These are phyloP conservation scores for Rachicladosporium sp. DNA, from an alignment of 2,329 filamentous ascomycete genomes.

Conservation along the genomic window DNA sequence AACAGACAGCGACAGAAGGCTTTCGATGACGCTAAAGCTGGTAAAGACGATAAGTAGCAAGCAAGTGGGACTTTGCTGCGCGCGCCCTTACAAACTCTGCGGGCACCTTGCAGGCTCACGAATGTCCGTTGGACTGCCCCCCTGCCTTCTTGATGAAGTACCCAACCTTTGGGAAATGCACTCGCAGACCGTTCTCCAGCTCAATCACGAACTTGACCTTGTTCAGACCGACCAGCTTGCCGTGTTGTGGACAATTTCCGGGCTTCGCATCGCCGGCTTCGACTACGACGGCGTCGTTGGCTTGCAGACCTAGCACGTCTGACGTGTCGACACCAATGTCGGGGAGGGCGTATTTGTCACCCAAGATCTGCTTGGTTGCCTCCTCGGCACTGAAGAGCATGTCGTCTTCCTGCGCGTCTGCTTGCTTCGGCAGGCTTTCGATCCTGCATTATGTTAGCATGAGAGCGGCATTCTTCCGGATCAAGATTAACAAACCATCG, in stretches of 20 bases:
- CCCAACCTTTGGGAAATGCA: slow-evolving; percentile 5
- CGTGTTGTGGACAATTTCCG: slow-evolving; percentile 11
- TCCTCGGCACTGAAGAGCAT: slow-evolving; percentile 11
- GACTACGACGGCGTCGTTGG: slow-evolving; percentile 9
- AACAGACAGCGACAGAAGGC: slow-evolving; percentile 64
- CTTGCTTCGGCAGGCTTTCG: slow-evolving; percentile 9
- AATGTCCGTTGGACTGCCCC: no score
- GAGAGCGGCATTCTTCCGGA: not conserved
- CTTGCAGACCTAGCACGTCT: slow-evolving; percentile 9
- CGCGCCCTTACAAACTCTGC: no score
- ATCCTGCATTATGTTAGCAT: slow-evolving; percentile 6
- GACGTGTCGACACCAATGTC: slow-evolving; percentile 9
- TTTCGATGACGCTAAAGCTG: slow-evolving; percentile 27
- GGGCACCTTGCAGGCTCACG: no score
- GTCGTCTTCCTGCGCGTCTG: slow-evolving; percentile 7
- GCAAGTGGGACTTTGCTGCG: not conserved
- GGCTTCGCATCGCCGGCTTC: slow-evolving; percentile 13
- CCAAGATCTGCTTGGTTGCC: slow-evolving; percentile 9
- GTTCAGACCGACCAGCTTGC: slow-evolving; percentile 8
- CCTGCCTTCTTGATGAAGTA: slow-evolving; percentile 2
- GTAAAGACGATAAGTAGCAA: not conserved
- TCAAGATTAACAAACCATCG: slow-evolving; percentile 13
- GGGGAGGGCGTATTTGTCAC: slow-evolving; percentile 8
- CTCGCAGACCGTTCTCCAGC: slow-evolving; percentile 3
- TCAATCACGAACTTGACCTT: slow-evolving; percentile 3